These are phyloP conservation scores for Phaeosphaeriaceae sp. DNA, from an alignment of 2,329 filamentous ascomycete genomes.

Conservation along the genomic window DNA sequence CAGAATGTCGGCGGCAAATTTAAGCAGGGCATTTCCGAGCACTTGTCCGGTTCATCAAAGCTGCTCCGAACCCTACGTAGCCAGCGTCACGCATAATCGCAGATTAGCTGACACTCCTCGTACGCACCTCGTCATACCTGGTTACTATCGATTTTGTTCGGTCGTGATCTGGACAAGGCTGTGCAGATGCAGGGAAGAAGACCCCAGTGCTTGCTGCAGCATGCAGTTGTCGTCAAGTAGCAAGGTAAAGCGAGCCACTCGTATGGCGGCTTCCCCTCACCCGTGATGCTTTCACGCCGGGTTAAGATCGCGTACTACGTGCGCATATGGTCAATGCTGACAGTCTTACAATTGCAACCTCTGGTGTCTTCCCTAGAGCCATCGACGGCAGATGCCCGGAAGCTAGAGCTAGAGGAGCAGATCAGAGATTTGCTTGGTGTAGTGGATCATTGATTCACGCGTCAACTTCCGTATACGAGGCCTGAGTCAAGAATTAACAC, in stretches of 20 bases:
- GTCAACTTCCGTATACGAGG: slow-evolving; percentile 17
- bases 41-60: not conserved
- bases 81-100: not conserved
- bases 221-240: slow-evolving; percentile 1
- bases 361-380: not conserved
- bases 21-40: not conserved
- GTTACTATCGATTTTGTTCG: slow-evolving; percentile 4
- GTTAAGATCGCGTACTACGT: not conserved
- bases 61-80: not conserved
- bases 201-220: slow-evolving; percentile 9
- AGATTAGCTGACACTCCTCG: not conserved
- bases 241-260: not conserved
- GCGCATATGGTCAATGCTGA: not conserved
- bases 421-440: slow-evolving; percentile 4
- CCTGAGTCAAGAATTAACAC: slow-evolving; percentile 26
- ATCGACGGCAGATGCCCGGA: not conserved
- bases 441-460: slow-evolving; percentile 8
- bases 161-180: slow-evolving; percentile 16
- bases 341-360: not conserved
- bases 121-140: not conserved
- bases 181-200: slow-evolving; percentile 17
- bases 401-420: not conserved
- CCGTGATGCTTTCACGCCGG: not conserved
- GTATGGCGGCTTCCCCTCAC: slow-evolving; percentile 2
- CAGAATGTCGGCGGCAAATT: not conserved